A percentile compares a stretch with the other conserved stretches of the same genome.
phyloP scores from a whole-genome alignment of 306 rosid species.

The Gastrolobium bilobum region DNA sequence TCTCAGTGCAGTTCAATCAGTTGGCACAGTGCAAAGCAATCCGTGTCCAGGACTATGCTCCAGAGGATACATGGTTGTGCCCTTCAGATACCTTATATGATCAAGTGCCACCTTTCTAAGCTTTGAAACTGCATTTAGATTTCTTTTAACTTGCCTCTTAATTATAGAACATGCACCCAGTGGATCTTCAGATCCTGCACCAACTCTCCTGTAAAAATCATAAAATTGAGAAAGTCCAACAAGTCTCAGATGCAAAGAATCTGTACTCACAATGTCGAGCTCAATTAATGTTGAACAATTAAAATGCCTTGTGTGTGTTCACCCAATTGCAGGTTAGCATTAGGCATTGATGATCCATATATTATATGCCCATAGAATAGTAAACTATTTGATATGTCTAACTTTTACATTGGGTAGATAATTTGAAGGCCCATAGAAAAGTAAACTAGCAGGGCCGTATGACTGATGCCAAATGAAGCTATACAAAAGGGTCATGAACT shows the following conservation, averaged over 20 bases:
- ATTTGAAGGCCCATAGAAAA: conserved; percentile 4
- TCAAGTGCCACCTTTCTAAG: conserved; percentile 70
- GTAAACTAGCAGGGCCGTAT: background rate
- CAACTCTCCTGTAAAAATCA: conserved; percentile 72
- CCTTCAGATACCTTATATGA: conserved; percentile 70
- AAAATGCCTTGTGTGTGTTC: background rate
- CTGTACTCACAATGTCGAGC: background rate
- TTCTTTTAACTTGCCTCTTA: conserved; percentile 67
- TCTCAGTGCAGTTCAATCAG: conserved; percentile 45
- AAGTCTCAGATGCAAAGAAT: conserved; percentile 31
- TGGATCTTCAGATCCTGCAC: conserved; percentile 85
- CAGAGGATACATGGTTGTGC: conserved; percentile 87
- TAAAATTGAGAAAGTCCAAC: conserved; percentile 44
- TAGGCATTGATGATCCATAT: background rate
- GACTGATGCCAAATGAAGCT: conserved; percentile 31
- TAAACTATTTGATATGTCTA: background rate
- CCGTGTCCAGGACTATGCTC: conserved; percentile 80
- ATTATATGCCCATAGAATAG: background rate
- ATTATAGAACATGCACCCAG: conserved; percentile 71
- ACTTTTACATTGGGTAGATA: background rate
- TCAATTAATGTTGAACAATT: conserved; percentile 8
- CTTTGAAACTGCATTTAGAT: conserved; percentile 52
- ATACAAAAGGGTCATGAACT: conserved; percentile 17
- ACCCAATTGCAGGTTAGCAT: conserved; percentile 28
- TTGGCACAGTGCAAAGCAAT: conserved; percentile 79